Conservation (phyloP, 139 green algal genomes). For the Raphidocelis subcapitata region DNA sequence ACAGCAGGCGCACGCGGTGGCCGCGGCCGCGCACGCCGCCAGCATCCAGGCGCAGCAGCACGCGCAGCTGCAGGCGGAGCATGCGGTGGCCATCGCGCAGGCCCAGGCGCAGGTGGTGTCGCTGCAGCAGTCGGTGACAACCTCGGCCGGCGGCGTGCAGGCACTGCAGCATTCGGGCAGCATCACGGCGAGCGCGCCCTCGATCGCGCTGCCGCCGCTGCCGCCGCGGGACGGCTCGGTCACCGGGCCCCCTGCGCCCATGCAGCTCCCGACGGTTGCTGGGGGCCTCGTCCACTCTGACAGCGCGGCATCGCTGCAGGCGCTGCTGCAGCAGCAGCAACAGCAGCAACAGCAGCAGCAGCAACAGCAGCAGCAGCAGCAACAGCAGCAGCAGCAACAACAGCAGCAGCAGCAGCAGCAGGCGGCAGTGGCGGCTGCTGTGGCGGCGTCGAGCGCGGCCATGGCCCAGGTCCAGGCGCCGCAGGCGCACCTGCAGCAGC, state of each 20-base stretch:
- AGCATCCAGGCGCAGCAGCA: conserved; percentile 23
- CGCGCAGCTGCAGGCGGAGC: conserved; percentile 20
- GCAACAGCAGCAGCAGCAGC: conserved; percentile 1
- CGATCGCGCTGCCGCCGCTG: too few relatives aligned
- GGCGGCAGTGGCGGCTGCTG: background rate
- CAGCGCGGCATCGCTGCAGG: background rate
- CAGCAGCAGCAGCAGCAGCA: conserved; percentile 3
- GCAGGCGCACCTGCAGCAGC: conserved; percentile 5
- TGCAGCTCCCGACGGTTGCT: too few relatives aligned
- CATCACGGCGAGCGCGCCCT: too few relatives aligned
- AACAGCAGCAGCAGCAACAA: conserved; percentile 12
- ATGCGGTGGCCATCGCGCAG: background rate
- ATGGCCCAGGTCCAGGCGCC: too few relatives aligned
- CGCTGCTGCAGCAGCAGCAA: conserved; percentile 5
- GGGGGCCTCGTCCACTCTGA: background rate
- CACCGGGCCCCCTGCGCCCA: too few relatives aligned
- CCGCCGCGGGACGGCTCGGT: too few relatives aligned
- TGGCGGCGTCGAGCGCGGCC: too few relatives aligned
- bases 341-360: conserved; percentile 11
- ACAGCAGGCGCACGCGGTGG: conserved; percentile 19
- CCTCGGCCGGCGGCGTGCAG: background rate
- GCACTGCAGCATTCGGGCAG: conserved; percentile 14
- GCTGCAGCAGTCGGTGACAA: conserved; percentile 8
- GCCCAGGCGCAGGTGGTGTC: background rate
- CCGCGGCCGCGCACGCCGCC: conserved; percentile 10